phyloP scores from a whole-genome alignment of 805 yeast species.

The Yamadazyma kitorensis region DNA sequence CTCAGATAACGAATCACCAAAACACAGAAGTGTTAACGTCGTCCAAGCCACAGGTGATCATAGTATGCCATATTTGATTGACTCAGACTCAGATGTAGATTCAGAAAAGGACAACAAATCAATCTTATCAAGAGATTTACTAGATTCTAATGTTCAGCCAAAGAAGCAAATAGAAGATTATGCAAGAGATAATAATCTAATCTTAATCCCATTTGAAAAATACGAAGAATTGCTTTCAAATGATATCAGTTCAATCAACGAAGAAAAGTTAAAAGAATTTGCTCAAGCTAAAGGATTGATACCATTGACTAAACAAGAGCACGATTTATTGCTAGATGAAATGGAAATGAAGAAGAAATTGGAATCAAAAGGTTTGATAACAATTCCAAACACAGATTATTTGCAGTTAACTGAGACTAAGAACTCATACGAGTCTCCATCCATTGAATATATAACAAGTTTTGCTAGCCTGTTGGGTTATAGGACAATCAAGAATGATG shows the following conservation, averaged over 20 bases:
- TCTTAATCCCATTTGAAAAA: constrained; percentile 25
- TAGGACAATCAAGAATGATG: constrained; percentile 16
- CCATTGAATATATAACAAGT: constrained; percentile 21
- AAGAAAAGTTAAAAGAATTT: constrained; percentile 21
- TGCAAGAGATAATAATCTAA: constrained; percentile 28
- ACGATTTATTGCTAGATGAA: constrained; percentile 28
- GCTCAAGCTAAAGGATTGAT: constrained; percentile 26
- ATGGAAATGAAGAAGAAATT: constrained; percentile 32
- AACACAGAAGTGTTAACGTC: constrained; percentile 12
- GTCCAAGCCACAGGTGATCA: constrained; percentile 16
- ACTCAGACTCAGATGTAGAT: constrained; percentile 26
- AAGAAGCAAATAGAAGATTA: constrained; percentile 29
- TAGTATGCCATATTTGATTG: constrained; percentile 24
- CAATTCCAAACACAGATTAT: constrained; percentile 23
- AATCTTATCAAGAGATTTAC: constrained; percentile 8
- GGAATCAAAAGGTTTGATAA: constrained; percentile 28
- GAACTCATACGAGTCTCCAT: constrained; percentile 19
- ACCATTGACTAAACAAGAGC: constrained; percentile 24
- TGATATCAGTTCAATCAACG: constrained; percentile 20
- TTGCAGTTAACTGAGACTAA: constrained; percentile 15
- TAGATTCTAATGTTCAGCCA: constrained; percentile 8
- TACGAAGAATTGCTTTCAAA: constrained; percentile 29
- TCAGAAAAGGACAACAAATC: constrained; percentile 7
- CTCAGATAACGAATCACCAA: constrained; percentile 15
- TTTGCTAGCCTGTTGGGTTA: constrained; percentile 19